A percentile compares a stretch with the other conserved stretches of the same genome.
Conservation (phyloP, 2,329 filamentous ascomycete genomes). For the Penicillium sp. region DNA sequence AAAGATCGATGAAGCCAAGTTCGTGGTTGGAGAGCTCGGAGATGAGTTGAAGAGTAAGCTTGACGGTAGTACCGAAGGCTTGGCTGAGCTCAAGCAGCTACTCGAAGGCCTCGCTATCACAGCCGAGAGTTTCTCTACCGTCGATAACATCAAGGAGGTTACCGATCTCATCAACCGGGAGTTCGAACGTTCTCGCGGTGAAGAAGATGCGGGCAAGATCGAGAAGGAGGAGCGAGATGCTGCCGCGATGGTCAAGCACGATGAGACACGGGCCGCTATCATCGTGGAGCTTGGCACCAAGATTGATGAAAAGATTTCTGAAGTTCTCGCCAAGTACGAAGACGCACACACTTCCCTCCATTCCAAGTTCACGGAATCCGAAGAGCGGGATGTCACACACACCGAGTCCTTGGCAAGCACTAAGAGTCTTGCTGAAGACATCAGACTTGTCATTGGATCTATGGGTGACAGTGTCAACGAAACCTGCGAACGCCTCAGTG, state of each 20-base stretch:
- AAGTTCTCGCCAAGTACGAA: conserved; percentile 84
- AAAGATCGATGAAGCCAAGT: conserved; percentile 76
- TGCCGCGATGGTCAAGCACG: conserved; percentile 59
- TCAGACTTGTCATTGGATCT: conserved; percentile 82
- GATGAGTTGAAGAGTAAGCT: conserved; percentile 75
- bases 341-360: conserved; percentile 76
- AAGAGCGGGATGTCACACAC: conserved; percentile 71
- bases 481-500: conserved; percentile 80
- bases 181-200: conserved; percentile 81
- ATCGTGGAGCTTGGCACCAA: conserved; percentile 57
- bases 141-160: conserved; percentile 69
- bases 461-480: conserved; percentile 79
- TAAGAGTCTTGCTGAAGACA: conserved; percentile 80
- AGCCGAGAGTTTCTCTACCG: conserved; percentile 47
- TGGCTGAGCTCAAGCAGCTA: conserved; percentile 59
- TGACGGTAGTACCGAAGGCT: conserved; percentile 69
- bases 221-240: conserved; percentile 67
- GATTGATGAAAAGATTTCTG: conserved; percentile 75
- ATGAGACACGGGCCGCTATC: conserved; percentile 58
- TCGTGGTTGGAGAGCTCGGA: conserved; percentile 75
- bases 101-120: conserved; percentile 69
- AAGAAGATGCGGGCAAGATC: conserved; percentile 78
- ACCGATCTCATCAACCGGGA: conserved; percentile 76
- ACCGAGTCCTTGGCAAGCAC: conserved; percentile 73
- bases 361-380: conserved; percentile 70